These are phyloP conservation scores for Blyttiomyces sp. DNA, from an alignment of 371 early-diverging fungal species.

Conservation along the genomic window DNA sequence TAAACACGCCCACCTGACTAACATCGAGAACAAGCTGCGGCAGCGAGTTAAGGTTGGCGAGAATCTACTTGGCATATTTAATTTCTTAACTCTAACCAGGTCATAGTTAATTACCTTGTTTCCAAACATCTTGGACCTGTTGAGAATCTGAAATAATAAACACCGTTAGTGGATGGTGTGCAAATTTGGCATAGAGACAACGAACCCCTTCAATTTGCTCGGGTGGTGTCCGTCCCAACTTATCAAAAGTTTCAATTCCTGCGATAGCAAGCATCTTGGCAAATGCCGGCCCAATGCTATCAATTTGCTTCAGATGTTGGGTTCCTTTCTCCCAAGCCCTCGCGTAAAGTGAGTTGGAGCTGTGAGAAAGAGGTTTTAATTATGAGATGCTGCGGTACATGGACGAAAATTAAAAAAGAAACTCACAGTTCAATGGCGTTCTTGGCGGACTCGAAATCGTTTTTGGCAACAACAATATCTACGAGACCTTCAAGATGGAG, in stretches of 20 bases:
- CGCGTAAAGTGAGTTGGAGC: conserved; percentile 22
- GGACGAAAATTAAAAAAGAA: neutral
- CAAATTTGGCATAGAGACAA: neutral
- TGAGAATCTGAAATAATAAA: conserved; percentile 21
- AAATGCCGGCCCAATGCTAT: conserved; percentile 39
- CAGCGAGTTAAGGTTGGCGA: conserved; percentile 11
- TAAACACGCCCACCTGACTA: conserved; percentile 35
- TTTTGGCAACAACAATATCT: conserved; percentile 19
- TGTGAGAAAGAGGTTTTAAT: too few relatives aligned
- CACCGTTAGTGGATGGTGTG: neutral
- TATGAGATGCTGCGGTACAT: too few relatives aligned
- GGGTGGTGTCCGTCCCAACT: conserved; percentile 21
- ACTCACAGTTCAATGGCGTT: conserved; percentile 28
- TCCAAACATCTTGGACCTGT: conserved; percentile 38
- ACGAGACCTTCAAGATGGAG: conserved; percentile 16
- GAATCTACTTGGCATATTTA: conserved; percentile 13
- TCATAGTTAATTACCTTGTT: conserved; percentile 26
- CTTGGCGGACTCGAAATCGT: conserved; percentile 13
- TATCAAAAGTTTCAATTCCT: conserved; percentile 31
- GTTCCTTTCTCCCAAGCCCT: conserved; percentile 35
- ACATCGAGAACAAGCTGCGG: conserved; percentile 32
- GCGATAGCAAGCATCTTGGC: conserved; percentile 27
- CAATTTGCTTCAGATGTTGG: conserved; percentile 37
- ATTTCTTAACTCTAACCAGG: neutral
- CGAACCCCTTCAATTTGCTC: conserved; percentile 37